Conservation (phyloP, 2,329 filamentous ascomycete species). For the Chrysoporthe austroafricana region DNA sequence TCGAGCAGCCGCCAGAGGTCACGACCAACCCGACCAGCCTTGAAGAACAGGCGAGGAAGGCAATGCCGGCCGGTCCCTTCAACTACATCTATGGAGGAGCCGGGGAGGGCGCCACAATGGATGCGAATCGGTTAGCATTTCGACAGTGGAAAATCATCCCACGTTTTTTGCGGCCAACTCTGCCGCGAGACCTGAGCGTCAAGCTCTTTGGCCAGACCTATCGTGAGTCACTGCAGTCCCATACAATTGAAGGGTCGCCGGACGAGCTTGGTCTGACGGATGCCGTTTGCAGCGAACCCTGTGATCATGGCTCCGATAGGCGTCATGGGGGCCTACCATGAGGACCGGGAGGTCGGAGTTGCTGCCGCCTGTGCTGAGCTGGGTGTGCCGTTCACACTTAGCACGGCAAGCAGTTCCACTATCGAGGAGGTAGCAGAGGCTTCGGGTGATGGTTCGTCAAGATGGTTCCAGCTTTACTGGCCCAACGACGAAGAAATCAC, state of each 20-base stretch:
- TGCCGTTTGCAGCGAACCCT: constrained; percentile 41
- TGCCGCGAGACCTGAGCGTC: constrained; percentile 52
- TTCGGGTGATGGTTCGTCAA: constrained; percentile 53
- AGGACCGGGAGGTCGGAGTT: constrained; percentile 65
- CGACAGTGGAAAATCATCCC: constrained; percentile 56
- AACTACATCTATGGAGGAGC: constrained; percentile 67
- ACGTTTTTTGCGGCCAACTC: constrained; percentile 50
- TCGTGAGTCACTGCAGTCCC: constrained; percentile 34
- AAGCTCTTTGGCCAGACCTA: constrained; percentile 57
- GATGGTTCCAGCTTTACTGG: constrained; percentile 81
- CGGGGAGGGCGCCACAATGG: constrained; percentile 63
- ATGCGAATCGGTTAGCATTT: constrained; percentile 62
- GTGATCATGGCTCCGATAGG: constrained; percentile 70
- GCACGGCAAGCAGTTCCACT: constrained; percentile 64
- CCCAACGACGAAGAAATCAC: constrained; percentile 69
- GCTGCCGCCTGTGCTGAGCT: constrained; percentile 64
- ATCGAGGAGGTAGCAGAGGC: constrained; percentile 70
- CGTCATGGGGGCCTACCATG: constrained; percentile 69
- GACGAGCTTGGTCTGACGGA: constrained; percentile 15
- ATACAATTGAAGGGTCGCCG: background rate
- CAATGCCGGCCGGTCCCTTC: constrained; percentile 53
- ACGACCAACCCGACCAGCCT: constrained; percentile 63
- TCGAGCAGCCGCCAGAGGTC: constrained; percentile 51
- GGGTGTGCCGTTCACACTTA: constrained; percentile 68
- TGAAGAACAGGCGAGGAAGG: constrained; percentile 56